These are phyloP conservation scores for Colletotrichum orchidophilum DNA, from an alignment of 2,329 filamentous ascomycete genomes.

Conservation along the genomic window DNA sequence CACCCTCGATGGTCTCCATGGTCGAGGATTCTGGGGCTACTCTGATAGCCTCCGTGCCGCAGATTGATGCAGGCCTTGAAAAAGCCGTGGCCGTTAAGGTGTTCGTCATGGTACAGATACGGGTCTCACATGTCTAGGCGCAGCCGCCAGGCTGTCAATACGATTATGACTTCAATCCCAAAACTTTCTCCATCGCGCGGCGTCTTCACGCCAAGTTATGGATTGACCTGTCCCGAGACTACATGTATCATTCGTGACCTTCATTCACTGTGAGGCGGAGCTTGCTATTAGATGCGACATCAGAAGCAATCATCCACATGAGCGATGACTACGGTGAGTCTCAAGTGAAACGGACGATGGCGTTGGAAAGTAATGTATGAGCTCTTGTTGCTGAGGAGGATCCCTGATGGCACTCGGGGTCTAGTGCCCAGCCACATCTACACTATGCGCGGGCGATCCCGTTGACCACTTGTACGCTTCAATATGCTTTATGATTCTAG, in stretches of 20 bases:
- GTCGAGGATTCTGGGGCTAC: conserved; percentile 66
- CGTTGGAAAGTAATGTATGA: no score
- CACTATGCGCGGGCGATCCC: neutral
- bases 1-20: conserved; percentile 49
- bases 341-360: no score
- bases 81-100: conserved; percentile 68
- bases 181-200: no score
- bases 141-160: conserved; percentile 9
- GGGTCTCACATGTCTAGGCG: conserved; percentile 61
- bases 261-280: accelerated
- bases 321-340: no score
- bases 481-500: neutral
- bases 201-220: no score
- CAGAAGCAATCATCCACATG: no score
- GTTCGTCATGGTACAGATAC: conserved; percentile 72
- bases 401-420: no score
- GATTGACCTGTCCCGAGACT: neutral
- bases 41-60: conserved; percentile 66
- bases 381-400: no score
- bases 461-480: neutral
- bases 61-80: conserved; percentile 67
- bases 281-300: no score
- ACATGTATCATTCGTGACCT: neutral
- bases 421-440: neutral
- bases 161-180: neutral